Conservation (phyloP, 148 eudicot genomes). For the Chenopodium album region DNA sequence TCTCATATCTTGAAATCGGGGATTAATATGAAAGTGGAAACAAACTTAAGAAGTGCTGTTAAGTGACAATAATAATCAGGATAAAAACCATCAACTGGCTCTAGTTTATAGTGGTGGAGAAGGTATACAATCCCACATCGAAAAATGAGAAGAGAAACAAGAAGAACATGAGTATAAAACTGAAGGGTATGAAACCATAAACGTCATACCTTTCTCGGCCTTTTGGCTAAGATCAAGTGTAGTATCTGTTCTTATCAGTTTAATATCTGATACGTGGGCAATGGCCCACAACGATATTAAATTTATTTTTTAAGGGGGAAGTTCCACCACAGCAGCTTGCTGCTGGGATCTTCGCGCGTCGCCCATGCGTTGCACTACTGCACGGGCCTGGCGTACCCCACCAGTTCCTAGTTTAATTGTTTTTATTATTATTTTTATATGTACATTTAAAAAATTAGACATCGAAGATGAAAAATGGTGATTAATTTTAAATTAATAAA, state of each 20-base stretch:
- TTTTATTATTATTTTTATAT: no score
- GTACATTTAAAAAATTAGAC: no score
- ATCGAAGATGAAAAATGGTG: no score
- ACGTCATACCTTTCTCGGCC: slow-evolving; percentile 52
- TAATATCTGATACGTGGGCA: slow-evolving; percentile 75
- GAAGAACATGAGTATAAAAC: neutral
- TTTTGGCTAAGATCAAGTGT: slow-evolving; percentile 94
- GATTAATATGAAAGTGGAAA: no score
- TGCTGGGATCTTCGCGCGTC: slow-evolving; percentile 17
- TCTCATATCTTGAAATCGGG: no score
- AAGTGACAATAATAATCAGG: no score
- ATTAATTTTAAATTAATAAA: no score
- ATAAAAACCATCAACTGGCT: no score
- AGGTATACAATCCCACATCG: slow-evolving; percentile 5
- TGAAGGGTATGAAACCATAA: accelerated
- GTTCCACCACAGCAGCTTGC: slow-evolving; percentile 26
- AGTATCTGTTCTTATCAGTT: slow-evolving; percentile 88
- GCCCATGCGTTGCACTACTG: slow-evolving; percentile 30
- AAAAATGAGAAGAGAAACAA: accelerated
- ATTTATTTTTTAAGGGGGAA: slow-evolving; percentile 36
- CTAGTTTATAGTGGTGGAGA: neutral
- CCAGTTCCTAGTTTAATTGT: neutral
- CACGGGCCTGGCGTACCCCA: slow-evolving; percentile 27
- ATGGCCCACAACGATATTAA: slow-evolving; percentile 50
- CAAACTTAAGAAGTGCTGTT: no score